These are phyloP conservation scores for Primulina tabacum DNA, from an alignment of 257 asterid genomes.

Conservation along the genomic window DNA sequence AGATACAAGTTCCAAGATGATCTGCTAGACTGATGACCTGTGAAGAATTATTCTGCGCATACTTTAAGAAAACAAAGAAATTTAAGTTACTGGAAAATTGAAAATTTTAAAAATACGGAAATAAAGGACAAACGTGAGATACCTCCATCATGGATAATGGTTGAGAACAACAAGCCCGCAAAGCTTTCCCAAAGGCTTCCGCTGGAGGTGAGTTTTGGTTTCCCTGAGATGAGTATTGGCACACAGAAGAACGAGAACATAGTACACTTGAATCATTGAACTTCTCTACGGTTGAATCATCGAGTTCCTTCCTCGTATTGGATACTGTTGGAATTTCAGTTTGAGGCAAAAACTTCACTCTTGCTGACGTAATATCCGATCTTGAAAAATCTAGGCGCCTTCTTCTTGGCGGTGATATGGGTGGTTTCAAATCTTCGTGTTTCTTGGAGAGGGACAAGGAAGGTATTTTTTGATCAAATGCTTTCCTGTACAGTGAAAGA, in stretches of 20 bases:
- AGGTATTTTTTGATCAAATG: slow-evolving; percentile 52
- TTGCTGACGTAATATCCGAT: slow-evolving; percentile 43
- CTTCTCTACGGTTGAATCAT: slow-evolving; percentile 52
- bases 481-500: slow-evolving; percentile 58
- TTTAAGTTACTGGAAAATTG: background rate
- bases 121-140: slow-evolving; percentile 40
- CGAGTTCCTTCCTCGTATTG: slow-evolving; percentile 37
- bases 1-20: slow-evolving; percentile 56
- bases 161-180: slow-evolving; percentile 89
- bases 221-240: slow-evolving; percentile 49
- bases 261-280: slow-evolving; percentile 49
- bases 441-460: slow-evolving; percentile 41
- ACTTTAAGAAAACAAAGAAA: slow-evolving; percentile 31
- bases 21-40: slow-evolving; percentile 55
- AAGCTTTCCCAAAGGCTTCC: slow-evolving; percentile 40
- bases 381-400: slow-evolving; percentile 70
- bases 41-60: slow-evolving; percentile 46
- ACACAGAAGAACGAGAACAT: slow-evolving; percentile 79
- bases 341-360: slow-evolving; percentile 32
- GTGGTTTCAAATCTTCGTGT: slow-evolving; percentile 29
- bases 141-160: slow-evolving; percentile 97
- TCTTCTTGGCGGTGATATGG: slow-evolving; percentile 59
- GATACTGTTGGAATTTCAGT: slow-evolving; percentile 32
- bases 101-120: background rate
- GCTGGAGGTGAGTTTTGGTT: slow-evolving; percentile 53